These are phyloP conservation scores for Moricandia arvensis DNA, from an alignment of 345 rosid species.

Conservation along the genomic window DNA sequence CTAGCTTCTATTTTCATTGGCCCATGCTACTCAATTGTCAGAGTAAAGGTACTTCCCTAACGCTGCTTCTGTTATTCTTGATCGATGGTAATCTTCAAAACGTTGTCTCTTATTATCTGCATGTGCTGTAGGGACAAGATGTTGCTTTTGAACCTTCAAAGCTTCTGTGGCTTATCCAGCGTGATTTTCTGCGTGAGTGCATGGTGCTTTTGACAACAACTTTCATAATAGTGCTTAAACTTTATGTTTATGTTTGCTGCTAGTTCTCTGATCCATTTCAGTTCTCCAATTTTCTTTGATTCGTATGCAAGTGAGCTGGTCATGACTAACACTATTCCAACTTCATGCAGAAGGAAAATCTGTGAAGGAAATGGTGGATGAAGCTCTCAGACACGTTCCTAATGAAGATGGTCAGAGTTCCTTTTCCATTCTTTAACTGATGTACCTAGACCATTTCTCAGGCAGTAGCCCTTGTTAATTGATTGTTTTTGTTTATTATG, in stretches of 20 bases:
- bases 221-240: slow-evolving; percentile 3
- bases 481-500: slow-evolving; percentile 33
- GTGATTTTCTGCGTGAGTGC: slow-evolving; percentile 94
- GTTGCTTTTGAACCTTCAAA: slow-evolving; percentile 97
- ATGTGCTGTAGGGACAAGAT: slow-evolving; percentile 76
- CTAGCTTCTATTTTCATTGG: slow-evolving; percentile 43
- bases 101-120: slow-evolving; percentile 31
- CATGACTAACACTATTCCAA: slow-evolving; percentile 24
- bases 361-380: slow-evolving; percentile 94
- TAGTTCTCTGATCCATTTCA: slow-evolving; percentile 16
- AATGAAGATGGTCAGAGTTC: slow-evolving; percentile 67
- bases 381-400: slow-evolving; percentile 87
- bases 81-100: slow-evolving; percentile 11
- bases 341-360: slow-evolving; percentile 84
- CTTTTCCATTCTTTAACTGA: background rate
- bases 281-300: slow-evolving; percentile 7
- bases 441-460: background rate
- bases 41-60: slow-evolving; percentile 82
- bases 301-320: slow-evolving; percentile 1
- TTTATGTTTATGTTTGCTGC: background rate
- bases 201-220: slow-evolving; percentile 35
- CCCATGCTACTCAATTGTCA: slow-evolving; percentile 41
- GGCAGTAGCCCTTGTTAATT: slow-evolving; percentile 20
- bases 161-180: slow-evolving; percentile 99
- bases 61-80: slow-evolving; percentile 22